phyloP scores from a whole-genome alignment of 192 early-diverging fungal species.

The Entomortierella beljakovae region DNA sequence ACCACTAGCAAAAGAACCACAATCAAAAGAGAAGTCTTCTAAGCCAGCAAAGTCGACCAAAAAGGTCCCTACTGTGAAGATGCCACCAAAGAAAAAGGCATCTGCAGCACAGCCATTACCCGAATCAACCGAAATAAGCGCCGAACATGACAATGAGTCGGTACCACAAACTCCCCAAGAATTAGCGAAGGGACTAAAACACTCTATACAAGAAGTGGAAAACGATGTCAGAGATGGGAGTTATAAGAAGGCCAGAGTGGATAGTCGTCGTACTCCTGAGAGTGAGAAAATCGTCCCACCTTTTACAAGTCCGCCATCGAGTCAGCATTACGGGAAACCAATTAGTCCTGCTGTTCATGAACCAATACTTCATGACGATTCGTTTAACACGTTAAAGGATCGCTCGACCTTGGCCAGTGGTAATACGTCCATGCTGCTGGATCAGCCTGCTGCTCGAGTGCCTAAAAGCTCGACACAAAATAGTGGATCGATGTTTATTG shows the following conservation, averaged over 20 bases:
- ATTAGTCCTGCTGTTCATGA: neutral
- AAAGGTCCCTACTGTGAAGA: constrained; percentile 20
- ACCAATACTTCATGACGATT: neutral
- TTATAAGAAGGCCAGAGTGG: constrained; percentile 12
- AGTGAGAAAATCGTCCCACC: neutral
- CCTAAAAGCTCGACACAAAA: neutral
- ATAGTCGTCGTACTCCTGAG: neutral
- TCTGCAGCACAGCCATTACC: neutral
- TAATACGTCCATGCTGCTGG: neutral
- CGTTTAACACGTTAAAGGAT: neutral
- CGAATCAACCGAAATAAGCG: neutral
- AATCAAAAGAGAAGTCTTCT: constrained; percentile 22
- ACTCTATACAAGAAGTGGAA: constrained; percentile 7
- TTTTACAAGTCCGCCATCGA: neutral
- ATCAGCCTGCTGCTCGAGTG: neutral
- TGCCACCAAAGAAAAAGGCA: constrained; percentile 38
- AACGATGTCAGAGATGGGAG: neutral
- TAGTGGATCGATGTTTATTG: neutral
- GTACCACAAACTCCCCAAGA: neutral
- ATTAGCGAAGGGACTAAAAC: neutral
- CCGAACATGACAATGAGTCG: neutral
- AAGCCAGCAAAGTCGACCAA: constrained; percentile 19
- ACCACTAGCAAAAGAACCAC: constrained; percentile 19
- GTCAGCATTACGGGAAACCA: neutral
- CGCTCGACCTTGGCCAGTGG: neutral